These are phyloP conservation scores for Oemleria cerasiformis DNA, from an alignment of 306 rosid genomes.

Conservation along the genomic window DNA sequence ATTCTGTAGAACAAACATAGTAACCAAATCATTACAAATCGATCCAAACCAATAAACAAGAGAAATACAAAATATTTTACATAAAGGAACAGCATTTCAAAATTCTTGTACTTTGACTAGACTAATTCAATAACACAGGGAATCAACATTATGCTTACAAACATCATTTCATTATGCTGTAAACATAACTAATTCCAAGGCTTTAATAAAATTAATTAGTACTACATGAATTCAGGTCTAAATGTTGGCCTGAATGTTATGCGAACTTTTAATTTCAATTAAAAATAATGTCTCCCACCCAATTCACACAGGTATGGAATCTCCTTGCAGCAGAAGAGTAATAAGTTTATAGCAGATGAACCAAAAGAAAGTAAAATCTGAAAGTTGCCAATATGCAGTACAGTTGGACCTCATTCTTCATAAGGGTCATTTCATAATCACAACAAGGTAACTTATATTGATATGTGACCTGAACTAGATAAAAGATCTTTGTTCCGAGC, in stretches of 20 bases:
- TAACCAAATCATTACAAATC: constrained; percentile 13
- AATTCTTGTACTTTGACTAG: neutral
- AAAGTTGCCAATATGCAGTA: neutral
- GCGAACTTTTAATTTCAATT: neutral
- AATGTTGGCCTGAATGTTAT: constrained; percentile 1
- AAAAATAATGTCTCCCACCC: neutral
- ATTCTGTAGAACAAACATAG: constrained; percentile 26
- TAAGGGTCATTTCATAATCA: neutral
- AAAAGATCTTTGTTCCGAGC: neutral
- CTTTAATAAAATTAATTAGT: neutral
- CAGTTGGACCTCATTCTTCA: neutral
- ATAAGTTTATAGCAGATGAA: neutral
- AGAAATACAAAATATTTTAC: neutral
- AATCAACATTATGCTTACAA: neutral
- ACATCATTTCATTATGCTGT: neutral
- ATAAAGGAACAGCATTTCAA: neutral
- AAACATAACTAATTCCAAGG: neutral
- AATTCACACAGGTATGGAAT: neutral
- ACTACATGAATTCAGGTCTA: neutral
- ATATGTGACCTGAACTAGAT: neutral
- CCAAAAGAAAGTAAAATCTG: neutral
- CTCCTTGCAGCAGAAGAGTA: neutral
- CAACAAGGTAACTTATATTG: neutral
- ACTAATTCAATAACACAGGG: neutral
- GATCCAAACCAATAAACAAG: neutral